Conservation (phyloP, 192 early-diverging fungal species). For the Chytriomyces sp. region DNA sequence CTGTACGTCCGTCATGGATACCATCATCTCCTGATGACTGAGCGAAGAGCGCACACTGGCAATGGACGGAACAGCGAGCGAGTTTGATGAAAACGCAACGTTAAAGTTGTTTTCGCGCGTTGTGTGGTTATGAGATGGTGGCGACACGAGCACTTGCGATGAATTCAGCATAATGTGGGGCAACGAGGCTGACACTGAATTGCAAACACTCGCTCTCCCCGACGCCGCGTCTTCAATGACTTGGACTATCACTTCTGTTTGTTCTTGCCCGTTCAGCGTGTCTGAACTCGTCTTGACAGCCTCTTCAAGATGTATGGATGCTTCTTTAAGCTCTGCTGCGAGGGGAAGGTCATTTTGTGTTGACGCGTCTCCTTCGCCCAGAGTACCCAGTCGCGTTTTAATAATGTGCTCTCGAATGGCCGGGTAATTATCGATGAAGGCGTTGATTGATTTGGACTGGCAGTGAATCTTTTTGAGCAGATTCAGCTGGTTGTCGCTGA, state of each 20-base stretch:
- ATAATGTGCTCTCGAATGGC: background rate
- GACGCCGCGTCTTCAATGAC: background rate
- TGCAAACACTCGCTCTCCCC: background rate
- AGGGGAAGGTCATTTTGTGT: background rate
- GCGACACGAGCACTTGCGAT: background rate
- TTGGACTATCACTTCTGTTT: background rate
- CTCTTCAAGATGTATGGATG: background rate
- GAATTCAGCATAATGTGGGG: background rate
- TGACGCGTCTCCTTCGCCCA: background rate
- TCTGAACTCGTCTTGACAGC: conserved; percentile 6
- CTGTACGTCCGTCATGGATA: background rate
- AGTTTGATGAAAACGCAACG: background rate
- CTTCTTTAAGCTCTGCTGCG: background rate
- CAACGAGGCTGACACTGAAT: background rate
- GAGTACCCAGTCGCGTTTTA: background rate
- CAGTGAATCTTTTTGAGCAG: conserved; percentile 54
- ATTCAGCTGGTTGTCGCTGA: conserved; percentile 47
- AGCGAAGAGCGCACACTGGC: conserved; percentile 21
- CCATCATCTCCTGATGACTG: conserved; percentile 23
- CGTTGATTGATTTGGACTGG: conserved; percentile 52
- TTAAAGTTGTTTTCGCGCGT: background rate
- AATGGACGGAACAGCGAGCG: background rate
- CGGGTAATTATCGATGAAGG: conserved; percentile 51
- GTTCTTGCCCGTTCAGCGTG: background rate
- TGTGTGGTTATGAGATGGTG: background rate